Evolutionary conservation across 768 basidiomycete species (phyloP), one percentile per base, ranked within the genome.

Genomic region (Suillus brevipes): DNA sequence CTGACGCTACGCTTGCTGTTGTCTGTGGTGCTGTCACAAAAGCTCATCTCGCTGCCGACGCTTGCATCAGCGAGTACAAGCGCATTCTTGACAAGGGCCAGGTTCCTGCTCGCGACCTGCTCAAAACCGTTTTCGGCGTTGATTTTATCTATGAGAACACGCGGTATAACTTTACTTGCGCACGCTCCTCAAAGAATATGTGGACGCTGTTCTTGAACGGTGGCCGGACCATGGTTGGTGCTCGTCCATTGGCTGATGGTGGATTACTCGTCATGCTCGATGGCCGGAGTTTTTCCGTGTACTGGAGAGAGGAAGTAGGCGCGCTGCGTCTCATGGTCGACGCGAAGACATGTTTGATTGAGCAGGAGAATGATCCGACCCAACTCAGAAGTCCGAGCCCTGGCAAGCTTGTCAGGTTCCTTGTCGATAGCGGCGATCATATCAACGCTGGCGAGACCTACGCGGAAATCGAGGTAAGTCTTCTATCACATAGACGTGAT

Each of bases 341-440:
- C 78, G 86, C 95, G 61, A 97, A 98, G 84, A 99, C 97, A 18
- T 97, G 96, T 76, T 84, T 98, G 80, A 95, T 99, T 70, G 97
- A 98, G 78, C 96, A 99, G 79, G 97, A 99, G 84, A 98, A 98
- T 71, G 97, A 99, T 73, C 97, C 97, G 18, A 99, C 97, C 25
- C 97, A 99, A 77, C 83, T 99, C 55, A 85, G 97, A 70, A 95
- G 92, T 73, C 97, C 97, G 10, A 94, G 90, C 79, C 97, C 97
- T 12, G 97, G 97, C 43, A 99, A 99, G 79, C 87, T 99, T 58
- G 87, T 99, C 63, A 86, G 96, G 40, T 96, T 90, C 82, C 86
- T 99, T 67, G 89, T 99, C 68, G 97, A 99, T 72, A 96, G 93
- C 64, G 97, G 97, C 9, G 97, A 99, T 65, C 97, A 99, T 76